Conservation (phyloP, 2,329 filamentous ascomycete genomes). For the Stemphylium beticola region DNA sequence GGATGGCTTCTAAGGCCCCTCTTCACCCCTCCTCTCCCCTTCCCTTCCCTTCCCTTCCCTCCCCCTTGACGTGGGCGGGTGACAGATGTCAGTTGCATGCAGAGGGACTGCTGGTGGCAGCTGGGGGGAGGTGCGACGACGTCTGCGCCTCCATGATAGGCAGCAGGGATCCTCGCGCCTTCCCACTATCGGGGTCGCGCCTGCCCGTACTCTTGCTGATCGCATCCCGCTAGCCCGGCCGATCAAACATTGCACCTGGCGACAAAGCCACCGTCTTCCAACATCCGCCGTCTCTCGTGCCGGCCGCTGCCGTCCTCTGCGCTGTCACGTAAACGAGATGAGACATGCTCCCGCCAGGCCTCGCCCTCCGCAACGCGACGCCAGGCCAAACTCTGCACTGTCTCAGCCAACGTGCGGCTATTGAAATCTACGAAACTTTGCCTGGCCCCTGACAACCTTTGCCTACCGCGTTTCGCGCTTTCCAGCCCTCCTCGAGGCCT, state of each 20-base stretch:
- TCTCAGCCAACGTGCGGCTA: not conserved
- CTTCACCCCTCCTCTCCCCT: no score
- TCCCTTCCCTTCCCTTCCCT: no score
- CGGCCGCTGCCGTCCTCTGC: not conserved
- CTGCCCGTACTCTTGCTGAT: slow-evolving; percentile 25
- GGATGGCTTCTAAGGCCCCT: slow-evolving; percentile 14
- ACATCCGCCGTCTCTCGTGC: slow-evolving; percentile 13
- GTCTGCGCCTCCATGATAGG: slow-evolving; percentile 32
- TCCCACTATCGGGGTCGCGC: slow-evolving; percentile 26
- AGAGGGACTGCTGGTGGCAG: slow-evolving; percentile 26
- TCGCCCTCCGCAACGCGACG: not conserved
- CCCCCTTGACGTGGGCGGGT: slow-evolving; percentile 27
- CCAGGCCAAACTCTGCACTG: slow-evolving; percentile 7
- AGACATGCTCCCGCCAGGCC: not conserved
- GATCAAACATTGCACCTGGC: slow-evolving; percentile 37
- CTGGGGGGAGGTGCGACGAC: slow-evolving; percentile 35
- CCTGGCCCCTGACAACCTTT: not conserved
- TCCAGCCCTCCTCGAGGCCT: slow-evolving; percentile 5
- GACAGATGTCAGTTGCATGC: slow-evolving; percentile 35
- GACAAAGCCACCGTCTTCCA: slow-evolving; percentile 22
- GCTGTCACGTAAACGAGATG: not conserved
- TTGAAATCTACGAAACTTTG: slow-evolving; percentile 5
- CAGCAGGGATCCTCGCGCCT: slow-evolving; percentile 37
- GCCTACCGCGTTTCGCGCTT: not conserved
- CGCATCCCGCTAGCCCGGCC: slow-evolving; percentile 38